Evolutionary conservation across 2,329 filamentous ascomycete species (phyloP).

Genomic region (Fusarium hostae): DNA sequence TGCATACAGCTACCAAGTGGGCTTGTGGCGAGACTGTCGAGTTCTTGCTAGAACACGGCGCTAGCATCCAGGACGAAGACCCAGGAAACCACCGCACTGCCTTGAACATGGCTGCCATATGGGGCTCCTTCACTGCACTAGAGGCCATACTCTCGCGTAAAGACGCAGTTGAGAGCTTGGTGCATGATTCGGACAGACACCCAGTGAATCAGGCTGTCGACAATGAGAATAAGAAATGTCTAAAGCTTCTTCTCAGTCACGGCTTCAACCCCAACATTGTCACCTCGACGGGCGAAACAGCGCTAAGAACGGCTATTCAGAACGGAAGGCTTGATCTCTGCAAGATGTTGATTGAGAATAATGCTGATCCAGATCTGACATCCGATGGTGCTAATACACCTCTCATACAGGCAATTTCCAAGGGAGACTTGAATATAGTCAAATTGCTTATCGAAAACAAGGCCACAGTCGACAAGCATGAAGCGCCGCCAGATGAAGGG

Average conservation of each 20-base stretch:
- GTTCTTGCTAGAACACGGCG: not conserved
- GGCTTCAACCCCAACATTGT: not conserved
- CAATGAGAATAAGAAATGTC: not conserved
- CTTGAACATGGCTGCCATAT: not conserved
- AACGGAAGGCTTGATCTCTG: not conserved
- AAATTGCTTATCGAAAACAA: not conserved
- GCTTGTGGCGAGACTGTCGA: not conserved
- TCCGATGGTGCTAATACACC: not conserved
- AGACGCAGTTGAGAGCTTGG: not conserved
- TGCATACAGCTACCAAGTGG: not conserved
- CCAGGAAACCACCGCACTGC: not conserved
- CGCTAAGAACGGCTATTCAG: fast-evolving
- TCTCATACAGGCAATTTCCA: fast-evolving
- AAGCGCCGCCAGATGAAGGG: not conserved
- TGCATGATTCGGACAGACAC: fast-evolving
- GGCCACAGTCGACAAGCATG: not conserved
- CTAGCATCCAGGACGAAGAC: not conserved
- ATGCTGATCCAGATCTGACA: not conserved
- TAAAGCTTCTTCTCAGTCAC: not conserved
- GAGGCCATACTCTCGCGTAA: not conserved
- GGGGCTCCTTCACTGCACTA: fast-evolving
- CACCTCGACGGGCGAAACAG: fast-evolving
- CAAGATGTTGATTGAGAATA: not conserved
- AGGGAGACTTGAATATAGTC: not conserved
- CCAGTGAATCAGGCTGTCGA: fast-evolving